A percentile compares a stretch with the other conserved stretches of the same genome.
Evolutionary conservation across 2,329 filamentous ascomycete genomes (phyloP).

Genomic region (Diaporthe caulivora): DNA sequence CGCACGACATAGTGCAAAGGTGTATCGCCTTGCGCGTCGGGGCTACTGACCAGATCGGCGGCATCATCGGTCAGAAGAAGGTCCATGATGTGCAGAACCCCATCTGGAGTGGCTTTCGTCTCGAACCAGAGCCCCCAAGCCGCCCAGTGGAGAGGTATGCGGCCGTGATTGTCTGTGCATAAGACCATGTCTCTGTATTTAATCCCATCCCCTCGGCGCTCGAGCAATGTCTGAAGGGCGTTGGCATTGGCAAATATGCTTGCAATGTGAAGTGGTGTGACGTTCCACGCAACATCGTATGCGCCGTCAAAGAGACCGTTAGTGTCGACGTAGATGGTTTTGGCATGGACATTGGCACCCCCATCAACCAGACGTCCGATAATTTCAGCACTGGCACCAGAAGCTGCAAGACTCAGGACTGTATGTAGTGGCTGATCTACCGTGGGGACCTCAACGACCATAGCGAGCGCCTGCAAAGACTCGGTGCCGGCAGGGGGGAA

Average conservation of each 20-base stretch:
- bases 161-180: neutral
- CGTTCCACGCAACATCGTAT: neutral
- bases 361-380: neutral
- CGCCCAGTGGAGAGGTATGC: conserved; percentile 19
- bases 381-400: neutral
- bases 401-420: conserved; percentile 2
- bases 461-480: neutral
- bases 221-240: neutral
- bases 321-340: neutral
- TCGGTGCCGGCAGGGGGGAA: neutral
- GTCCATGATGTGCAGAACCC: neutral
- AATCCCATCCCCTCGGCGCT: neutral
- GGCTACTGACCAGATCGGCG: neutral
- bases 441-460: neutral
- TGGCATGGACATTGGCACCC: conserved; percentile 21
- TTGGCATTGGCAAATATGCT: neutral
- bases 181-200: neutral
- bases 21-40: conserved; percentile 41
- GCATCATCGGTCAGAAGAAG: neutral
- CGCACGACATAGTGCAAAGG: conserved; percentile 43
- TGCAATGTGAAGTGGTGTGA: conserved; percentile 10
- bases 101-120: neutral
- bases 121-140: neutral
- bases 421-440: neutral
- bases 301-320: neutral